Conservation (phyloP, 257 asterid species). For the Echium plantagineum region DNA sequence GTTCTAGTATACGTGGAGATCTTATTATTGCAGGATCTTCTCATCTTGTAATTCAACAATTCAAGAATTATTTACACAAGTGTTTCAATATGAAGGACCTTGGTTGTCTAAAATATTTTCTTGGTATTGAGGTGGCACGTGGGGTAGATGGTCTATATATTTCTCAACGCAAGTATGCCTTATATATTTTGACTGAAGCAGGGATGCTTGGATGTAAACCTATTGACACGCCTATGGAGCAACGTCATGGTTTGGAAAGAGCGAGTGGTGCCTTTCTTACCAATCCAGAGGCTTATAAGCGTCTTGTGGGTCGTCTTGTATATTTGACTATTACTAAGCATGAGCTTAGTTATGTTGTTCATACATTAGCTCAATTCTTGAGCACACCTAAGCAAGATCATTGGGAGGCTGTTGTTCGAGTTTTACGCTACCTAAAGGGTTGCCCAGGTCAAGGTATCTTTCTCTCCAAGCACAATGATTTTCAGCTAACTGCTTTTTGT, state of each 20-base stretch:
- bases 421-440: not conserved
- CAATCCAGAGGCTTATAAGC: not conserved
- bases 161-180: not conserved
- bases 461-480: not conserved
- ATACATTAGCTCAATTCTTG: not conserved
- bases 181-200: not conserved
- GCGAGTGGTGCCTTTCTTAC: not conserved
- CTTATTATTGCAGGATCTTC: not conserved
- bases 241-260: too few species aligned
- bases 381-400: not conserved
- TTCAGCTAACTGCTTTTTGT: not conserved
- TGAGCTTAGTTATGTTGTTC: not conserved
- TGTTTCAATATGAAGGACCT: too few species aligned
- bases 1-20: slow-evolving; percentile 3
- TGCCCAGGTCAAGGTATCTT: not conserved
- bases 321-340: not conserved
- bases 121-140: too few species aligned
- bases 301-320: not conserved
- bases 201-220: slow-evolving; percentile 1
- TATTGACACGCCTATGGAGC: not conserved
- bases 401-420: not conserved
- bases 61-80: too few species aligned
- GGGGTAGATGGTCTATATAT: too few species aligned
- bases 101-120: too few species aligned
- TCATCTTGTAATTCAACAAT: not conserved